These are phyloP conservation scores for Leptosphaerulina australis DNA, from an alignment of 2,329 filamentous ascomycete genomes.

Conservation along the genomic window DNA sequence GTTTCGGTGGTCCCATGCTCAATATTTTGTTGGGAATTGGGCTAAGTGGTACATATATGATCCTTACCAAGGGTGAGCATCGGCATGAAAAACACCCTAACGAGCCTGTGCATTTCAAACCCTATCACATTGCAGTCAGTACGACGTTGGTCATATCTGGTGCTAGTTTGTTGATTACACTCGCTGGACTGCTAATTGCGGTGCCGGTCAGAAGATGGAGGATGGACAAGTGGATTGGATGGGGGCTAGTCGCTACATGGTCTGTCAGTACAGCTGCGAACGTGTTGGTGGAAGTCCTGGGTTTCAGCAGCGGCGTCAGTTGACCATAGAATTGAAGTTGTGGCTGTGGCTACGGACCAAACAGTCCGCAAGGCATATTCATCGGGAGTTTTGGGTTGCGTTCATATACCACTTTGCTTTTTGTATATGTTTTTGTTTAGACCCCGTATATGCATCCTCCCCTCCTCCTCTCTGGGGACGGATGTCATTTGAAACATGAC, in stretches of 20 bases:
- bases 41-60: conserved; percentile 88
- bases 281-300: conserved; percentile 73
- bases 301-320: conserved; percentile 42
- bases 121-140: conserved; percentile 83
- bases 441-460: too few species aligned
- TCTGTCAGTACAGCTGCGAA: conserved; percentile 78
- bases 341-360: neutral
- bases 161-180: conserved; percentile 79
- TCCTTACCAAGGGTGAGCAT: conserved; percentile 70
- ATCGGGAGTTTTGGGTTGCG: neutral
- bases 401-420: conserved; percentile 9
- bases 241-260: conserved; percentile 81
- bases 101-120: conserved; percentile 68
- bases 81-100: conserved; percentile 71
- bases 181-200: conserved; percentile 76
- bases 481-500: too few species aligned
- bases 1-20: conserved; percentile 97
- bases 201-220: conserved; percentile 64
- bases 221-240: conserved; percentile 65
- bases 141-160: conserved; percentile 85
- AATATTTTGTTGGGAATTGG: conserved; percentile 96
- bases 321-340: conserved; percentile 4
- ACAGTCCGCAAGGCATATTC: neutral
- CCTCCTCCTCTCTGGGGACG: too few species aligned
- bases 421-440: too few species aligned